A percentile compares a stretch with the other conserved stretches of the same genome.
phyloP scores from a whole-genome alignment of 1,139 yeast genomes.

The Blastobotrys raffinosifermentans region DNA sequence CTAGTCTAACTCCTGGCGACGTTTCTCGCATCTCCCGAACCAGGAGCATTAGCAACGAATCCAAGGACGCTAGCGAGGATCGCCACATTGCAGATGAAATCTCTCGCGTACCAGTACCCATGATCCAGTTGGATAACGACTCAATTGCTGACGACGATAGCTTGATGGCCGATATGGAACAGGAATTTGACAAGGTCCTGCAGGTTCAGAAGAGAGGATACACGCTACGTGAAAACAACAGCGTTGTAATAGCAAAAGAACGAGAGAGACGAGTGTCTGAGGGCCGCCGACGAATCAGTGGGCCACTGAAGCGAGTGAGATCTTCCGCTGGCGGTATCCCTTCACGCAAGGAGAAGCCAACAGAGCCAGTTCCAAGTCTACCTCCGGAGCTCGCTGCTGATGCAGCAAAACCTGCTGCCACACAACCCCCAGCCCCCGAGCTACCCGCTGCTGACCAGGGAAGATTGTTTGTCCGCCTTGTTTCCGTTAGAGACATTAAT shows the following conservation, averaged over 20 bases:
- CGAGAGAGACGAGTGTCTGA: slow-evolving; percentile 16
- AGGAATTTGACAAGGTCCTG: slow-evolving; percentile 36
- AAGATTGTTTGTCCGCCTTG: slow-evolving; percentile 61
- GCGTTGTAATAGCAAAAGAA: slow-evolving; percentile 30
- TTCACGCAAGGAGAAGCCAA: slow-evolving; percentile 3
- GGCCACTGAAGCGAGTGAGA: slow-evolving; percentile 21
- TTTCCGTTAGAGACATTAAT: slow-evolving; percentile 51
- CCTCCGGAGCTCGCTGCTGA: slow-evolving; percentile 13
- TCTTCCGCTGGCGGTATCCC: slow-evolving; percentile 5
- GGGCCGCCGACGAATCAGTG: slow-evolving; percentile 19
- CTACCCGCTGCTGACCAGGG: slow-evolving; percentile 52
- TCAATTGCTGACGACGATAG: slow-evolving; percentile 37
- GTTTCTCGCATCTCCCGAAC: slow-evolving; percentile 20
- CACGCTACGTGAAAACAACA: slow-evolving; percentile 29
- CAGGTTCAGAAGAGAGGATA: slow-evolving; percentile 32
- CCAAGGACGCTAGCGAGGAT: slow-evolving; percentile 5
- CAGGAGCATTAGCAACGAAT: slow-evolving; percentile 6
- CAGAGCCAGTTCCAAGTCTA: slow-evolving; percentile 6
- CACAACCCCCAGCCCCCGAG: slow-evolving; percentile 14
- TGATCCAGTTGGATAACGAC: slow-evolving; percentile 25
- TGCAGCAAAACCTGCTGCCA: slow-evolving; percentile 3
- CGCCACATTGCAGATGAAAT: slow-evolving; percentile 17
- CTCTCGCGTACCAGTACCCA: slow-evolving; percentile 18
- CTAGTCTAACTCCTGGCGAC: slow-evolving; percentile 31
- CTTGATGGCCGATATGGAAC: slow-evolving; percentile 36